These are phyloP conservation scores for Fusarium sororula DNA, from an alignment of 2,329 filamentous ascomycete genomes.

Conservation along the genomic window DNA sequence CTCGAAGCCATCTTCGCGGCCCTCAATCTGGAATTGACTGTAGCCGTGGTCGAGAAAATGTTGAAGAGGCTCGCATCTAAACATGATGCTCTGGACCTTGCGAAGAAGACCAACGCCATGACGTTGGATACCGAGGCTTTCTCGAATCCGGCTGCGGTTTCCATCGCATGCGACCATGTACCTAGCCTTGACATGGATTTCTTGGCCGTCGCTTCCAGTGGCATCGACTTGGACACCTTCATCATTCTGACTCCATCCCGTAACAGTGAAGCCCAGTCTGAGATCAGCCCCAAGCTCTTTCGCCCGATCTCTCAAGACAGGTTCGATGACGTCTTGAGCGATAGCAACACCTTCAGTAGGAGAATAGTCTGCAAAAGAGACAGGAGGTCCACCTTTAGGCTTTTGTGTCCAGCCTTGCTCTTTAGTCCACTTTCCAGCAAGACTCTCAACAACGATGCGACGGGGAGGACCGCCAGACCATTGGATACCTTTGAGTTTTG, in stretches of 20 bases:
- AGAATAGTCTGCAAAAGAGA: not conserved
- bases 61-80: slow-evolving; percentile 42
- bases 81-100: slow-evolving; percentile 48
- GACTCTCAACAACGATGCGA: slow-evolving; percentile 35
- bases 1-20: slow-evolving; percentile 38
- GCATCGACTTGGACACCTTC: slow-evolving; percentile 4
- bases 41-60: slow-evolving; percentile 46
- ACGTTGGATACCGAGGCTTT: slow-evolving; percentile 40
- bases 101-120: slow-evolving; percentile 46
- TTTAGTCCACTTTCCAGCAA: slow-evolving; percentile 34
- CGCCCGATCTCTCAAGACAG: slow-evolving; percentile 47
- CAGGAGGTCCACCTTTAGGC: not conserved
- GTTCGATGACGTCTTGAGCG: slow-evolving; percentile 53
- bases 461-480: slow-evolving; percentile 33
- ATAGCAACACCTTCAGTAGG: slow-evolving; percentile 42
- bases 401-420: slow-evolving; percentile 33
- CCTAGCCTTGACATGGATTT: slow-evolving; percentile 41
- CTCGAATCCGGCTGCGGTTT: slow-evolving; percentile 40
- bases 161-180: slow-evolving; percentile 54
- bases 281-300: slow-evolving; percentile 47
- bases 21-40: slow-evolving; percentile 45
- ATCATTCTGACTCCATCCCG: slow-evolving; percentile 40
- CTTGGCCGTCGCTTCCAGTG: not conserved
- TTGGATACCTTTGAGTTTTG: not conserved
- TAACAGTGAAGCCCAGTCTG: slow-evolving; percentile 45